Evolutionary conservation across 2,329 filamentous ascomycete genomes (phyloP).

Genomic region (Didymella segeticola): DNA sequence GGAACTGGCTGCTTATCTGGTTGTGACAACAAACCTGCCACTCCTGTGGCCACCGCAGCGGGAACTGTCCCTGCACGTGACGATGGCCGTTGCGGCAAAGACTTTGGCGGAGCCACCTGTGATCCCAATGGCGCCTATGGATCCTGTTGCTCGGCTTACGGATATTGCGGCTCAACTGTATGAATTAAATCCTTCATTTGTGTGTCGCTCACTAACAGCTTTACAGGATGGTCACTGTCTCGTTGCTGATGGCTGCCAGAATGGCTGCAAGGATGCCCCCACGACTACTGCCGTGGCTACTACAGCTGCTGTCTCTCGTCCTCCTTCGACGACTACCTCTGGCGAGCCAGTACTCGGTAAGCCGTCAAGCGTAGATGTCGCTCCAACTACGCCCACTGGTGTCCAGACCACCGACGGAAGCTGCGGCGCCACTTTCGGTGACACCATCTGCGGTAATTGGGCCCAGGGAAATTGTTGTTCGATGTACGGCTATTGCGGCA

Average conservation of each 20-base stretch:
- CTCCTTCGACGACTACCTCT: conserved; percentile 42
- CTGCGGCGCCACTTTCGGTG: conserved; percentile 59
- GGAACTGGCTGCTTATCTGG: conserved; percentile 47
- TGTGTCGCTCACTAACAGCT: background rate
- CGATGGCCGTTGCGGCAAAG: conserved; percentile 52
- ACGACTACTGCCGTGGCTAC: conserved; percentile 10
- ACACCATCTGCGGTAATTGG: conserved; percentile 62
- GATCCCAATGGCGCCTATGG: conserved; percentile 49
- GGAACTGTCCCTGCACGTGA: conserved; percentile 21
- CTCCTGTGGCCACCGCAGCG: conserved; percentile 13
- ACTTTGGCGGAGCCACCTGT: conserved; percentile 50
- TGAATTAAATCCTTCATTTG: background rate
- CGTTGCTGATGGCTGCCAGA: conserved; percentile 49
- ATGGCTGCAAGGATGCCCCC: conserved; percentile 43
- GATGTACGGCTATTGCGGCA: conserved; percentile 64
- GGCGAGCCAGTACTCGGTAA: conserved; percentile 49
- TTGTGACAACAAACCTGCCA: conserved; percentile 28
- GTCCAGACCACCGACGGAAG: conserved; percentile 58
- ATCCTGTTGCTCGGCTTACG: conserved; percentile 47
- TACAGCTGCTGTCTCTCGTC: conserved; percentile 29
- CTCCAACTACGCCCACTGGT: conserved; percentile 30
- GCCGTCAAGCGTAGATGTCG: conserved; percentile 27
- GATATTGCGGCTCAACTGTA: conserved; percentile 47
- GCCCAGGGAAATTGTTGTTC: conserved; percentile 61
- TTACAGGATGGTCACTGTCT: conserved; percentile 45